Evolutionary conservation across 306 rosid species (phyloP), one percentile per base, ranked within the genome.

Genomic region (Corylus avellana): DNA sequence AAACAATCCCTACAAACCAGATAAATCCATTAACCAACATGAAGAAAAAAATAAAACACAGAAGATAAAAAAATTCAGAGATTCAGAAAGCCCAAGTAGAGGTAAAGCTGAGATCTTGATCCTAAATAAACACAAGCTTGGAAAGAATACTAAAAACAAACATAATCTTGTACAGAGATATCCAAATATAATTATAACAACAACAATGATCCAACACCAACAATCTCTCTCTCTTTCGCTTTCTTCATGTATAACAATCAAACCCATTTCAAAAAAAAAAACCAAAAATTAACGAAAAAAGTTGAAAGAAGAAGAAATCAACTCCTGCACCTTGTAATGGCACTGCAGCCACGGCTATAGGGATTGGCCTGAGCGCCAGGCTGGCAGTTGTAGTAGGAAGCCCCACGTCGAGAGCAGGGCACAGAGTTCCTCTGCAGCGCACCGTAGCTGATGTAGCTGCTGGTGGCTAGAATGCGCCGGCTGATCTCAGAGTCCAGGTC

Each of bases 361-460:
- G 99, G 99, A 74, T 96, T 96, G 13, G 98, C 81, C 86, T 90
- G 94, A 78, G 94, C 92, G 0, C 99, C 98, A n/a, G 98, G 83
- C 54, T 78, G 37, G 89, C 99, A 96, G 74, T 96, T 96, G 86
- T 96, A 94, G 84, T 94, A 94, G 29, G 98, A 94, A 0, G 97
- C 88, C 1, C 98, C 98, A 2, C 96, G 98, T 63, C 96, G 92
- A 20, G 99, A 96, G 80, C 99, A 96, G 0, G 99, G 99, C 5
- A 96, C 97, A 9, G 89, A 87, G 93, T 96, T 91, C 94, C 93
- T 93, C 92, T 84, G 91, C 29, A 96, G 85, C 78, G 99, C 98
- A 73, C 96, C 99, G 83, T 96, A 96, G 96, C 99, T 96, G 89
- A 96, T 86, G 86, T 96, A 96, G 73, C 76, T 57, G 1, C 18